Conservation (phyloP, 768 basidiomycete species). For the Glaciozyma martinii region DNA sequence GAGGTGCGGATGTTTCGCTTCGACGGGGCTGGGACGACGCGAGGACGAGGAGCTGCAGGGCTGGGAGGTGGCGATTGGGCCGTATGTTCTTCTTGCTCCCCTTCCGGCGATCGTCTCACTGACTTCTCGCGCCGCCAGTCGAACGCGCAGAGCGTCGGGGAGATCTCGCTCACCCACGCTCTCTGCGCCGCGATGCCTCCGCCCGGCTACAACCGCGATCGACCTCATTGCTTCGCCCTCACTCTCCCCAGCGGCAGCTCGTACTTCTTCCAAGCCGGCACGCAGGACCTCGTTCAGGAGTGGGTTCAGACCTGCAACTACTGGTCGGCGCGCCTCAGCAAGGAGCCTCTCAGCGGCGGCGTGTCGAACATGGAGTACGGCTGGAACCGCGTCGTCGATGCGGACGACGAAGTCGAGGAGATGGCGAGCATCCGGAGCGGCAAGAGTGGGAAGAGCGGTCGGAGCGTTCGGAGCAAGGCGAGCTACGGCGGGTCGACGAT, state of each 20-base stretch:
- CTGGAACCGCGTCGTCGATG: slow-evolving; percentile 57
- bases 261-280: slow-evolving; percentile 98
- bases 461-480: slow-evolving; percentile 48
- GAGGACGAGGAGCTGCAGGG: slow-evolving; percentile 41
- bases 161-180: slow-evolving; percentile 74
- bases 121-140: slow-evolving; percentile 46
- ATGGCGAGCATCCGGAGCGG: slow-evolving; percentile 30
- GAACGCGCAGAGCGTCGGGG: slow-evolving; percentile 77
- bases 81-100: slow-evolving; percentile 48
- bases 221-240: slow-evolving; percentile 90
- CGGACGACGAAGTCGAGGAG: slow-evolving; percentile 40
- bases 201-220: slow-evolving; percentile 80
- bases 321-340: slow-evolving; percentile 91
- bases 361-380: slow-evolving; percentile 99
- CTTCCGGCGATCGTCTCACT: slow-evolving; percentile 1
- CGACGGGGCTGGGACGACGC: slow-evolving; percentile 47
- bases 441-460: slow-evolving; percentile 31
- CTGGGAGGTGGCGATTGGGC: slow-evolving; percentile 98
- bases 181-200: slow-evolving; percentile 77
- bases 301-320: slow-evolving; percentile 99
- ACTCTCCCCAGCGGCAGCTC: slow-evolving; percentile 79
- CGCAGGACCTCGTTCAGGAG: slow-evolving; percentile 95
- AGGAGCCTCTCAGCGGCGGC: slow-evolving; percentile 88
- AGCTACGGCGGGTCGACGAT: slow-evolving; percentile 57
- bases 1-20: slow-evolving; percentile 94